Base-by-base conservation (phyloP, 1,139 yeast species). In the Lodderomyces parapsilosis region DNA sequence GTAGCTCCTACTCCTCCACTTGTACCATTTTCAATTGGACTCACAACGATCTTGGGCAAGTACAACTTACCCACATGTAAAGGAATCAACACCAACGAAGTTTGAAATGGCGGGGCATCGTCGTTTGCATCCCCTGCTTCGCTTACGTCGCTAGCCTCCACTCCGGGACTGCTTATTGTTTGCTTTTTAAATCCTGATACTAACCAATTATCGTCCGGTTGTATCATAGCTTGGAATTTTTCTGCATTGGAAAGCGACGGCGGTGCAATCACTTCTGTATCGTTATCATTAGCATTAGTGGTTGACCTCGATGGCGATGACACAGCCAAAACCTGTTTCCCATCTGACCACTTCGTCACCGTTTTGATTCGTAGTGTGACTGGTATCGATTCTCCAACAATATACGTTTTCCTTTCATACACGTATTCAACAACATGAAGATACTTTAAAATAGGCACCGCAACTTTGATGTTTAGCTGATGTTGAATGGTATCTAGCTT, bases 51-150 rank as follows among this genome's bases (percentile, higher is more conserved):
- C 46, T 68, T 74, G 0, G 98, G 98, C 31, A 87, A 66, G 4
- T 71, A 62, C 10, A 90, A 59, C 49, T 83, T 83, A 0, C 98
- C 98, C 18, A 85, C 80, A 48, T 77, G 81, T 44, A 89, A 60
- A 0, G 98, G 97, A 9, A 89, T 74, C 49, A 91, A 60, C 3
- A 76, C 65, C 10, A 90, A 49, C 11, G 71, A 63, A 25, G 76
- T 52, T 7, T 44, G 48, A 14, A 54, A 45, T 41, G 24, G 49
- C 60, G n/a, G n/a, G n/a, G n/a, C n/a, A n/a, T n/a, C n/a, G n/a
- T n/a, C n/a, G n/a, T n/a, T n/a, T n/a, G n/a, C n/a, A n/a, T n/a
- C n/a, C n/a, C n/a, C n/a, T n/a, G n/a, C n/a, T n/a, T n/a, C n/a
- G n/a, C n/a, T n/a, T n/a, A n/a, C n/a, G n/a, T n/a, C n/a, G n/a